A percentile compares a stretch with the other conserved stretches of the same genome.
phyloP scores from a whole-genome alignment of 257 asterid species.

The Nicotiana paniculata region DNA sequence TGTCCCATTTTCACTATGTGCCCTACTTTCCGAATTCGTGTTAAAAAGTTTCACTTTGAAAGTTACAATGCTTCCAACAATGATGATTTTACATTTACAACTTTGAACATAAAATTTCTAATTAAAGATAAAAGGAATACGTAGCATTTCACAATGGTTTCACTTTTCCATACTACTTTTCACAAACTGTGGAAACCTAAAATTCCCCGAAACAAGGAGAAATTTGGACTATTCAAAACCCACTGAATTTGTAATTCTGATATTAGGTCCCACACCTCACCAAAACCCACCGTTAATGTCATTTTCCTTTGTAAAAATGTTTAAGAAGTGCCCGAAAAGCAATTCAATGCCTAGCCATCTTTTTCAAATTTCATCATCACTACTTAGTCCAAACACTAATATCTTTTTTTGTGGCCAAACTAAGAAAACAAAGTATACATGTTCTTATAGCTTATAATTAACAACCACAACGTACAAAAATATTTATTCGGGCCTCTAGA shows the following conservation, averaged over 20 bases:
- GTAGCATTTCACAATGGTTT: no score
- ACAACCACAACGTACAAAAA: background rate
- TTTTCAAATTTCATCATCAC: background rate
- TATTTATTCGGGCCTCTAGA: background rate
- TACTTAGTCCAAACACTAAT: background rate
- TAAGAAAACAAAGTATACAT: background rate
- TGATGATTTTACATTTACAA: no score
- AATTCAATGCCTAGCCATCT: background rate
- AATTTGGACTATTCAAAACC: constrained; percentile 8
- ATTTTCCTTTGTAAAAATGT: background rate
- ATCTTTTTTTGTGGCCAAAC: background rate
- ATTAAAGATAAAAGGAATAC: no score
- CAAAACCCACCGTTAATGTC: constrained; percentile 1
- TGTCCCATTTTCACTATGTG: no score
- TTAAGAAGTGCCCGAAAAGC: background rate
- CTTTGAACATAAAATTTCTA: no score
- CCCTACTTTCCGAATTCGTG: no score
- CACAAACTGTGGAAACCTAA: constrained; percentile 26
- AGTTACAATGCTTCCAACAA: no score
- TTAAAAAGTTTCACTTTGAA: no score
- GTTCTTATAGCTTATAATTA: background rate
- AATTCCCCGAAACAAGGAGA: background rate
- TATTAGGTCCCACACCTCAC: background rate
- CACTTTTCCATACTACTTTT: background rate
- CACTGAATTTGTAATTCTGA: constrained; percentile 11